Evolutionary conservation across 2,329 filamentous ascomycete species (phyloP), one percentile per base, ranked within the genome.

Genomic region (Sporothrix phasma): DNA sequence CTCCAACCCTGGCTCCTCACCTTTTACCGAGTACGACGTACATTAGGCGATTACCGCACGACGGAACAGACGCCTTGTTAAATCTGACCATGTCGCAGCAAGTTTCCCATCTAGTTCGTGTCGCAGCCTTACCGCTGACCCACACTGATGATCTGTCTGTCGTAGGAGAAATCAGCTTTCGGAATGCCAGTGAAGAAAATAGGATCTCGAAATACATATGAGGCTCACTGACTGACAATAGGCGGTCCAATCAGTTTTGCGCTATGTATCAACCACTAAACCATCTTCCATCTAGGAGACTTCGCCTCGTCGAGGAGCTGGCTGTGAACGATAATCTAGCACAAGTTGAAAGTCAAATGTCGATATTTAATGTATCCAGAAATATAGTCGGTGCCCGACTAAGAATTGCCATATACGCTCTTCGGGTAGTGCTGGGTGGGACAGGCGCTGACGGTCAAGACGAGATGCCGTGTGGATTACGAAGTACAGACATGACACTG

Each of bases 361-460:
- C n/a, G n/a, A n/a, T n/a, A n/a, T n/a, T n/a, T n/a, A n/a, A n/a
- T n/a, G n/a, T n/a, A n/a, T n/a, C n/a, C n/a, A n/a, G 7, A 11
- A 37, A 10, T 10, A 13, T 13, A 13, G 10, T 37, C 34, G 34
- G 5, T 13, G 15, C 34, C 10, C 15, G 11, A 37, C 34, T 13
- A 37, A 37, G 10, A 3, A 10, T 10, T 11, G 34, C 34, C 34
- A 37, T 37, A 13, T 37, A 11, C 11, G 5, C 10, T 17, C 34
- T 24, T 15, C 24, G 45, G 31, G 45, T 47, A 51, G 29, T 29
- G 59, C 59, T 49, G 59, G 31, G 26, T 13, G 58, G 29, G 58
- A 47, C 59, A 49, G 49, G 43, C 45, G 58, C 58, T 61, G 58
- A 61, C 59, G 59, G 19, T 6, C 19, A 31, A 61, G 56, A 49